Base-by-base conservation (phyloP, 2,329 filamentous ascomycete species). In the Neocucurbitaria cava region DNA sequence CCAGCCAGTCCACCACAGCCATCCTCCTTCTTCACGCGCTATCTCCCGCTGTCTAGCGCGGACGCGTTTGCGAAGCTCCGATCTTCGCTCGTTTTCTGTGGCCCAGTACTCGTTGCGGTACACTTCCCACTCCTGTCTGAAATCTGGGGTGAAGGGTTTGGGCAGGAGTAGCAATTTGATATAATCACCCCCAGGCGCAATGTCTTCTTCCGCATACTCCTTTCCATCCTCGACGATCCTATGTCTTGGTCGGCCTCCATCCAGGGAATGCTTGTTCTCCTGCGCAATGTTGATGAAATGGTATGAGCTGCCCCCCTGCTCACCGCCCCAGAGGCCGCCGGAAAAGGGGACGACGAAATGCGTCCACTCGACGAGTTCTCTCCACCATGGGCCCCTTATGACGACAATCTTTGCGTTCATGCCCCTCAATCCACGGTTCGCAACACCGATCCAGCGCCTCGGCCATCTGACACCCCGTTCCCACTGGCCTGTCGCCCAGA, bases 321-420 rank as follows among this genome's bases (percentile, higher is more conserved):
- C 74, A 31, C 68, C 71, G 43, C 70, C 68, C 72, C 70, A 73
- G 7, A 74, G 61, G 1, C 69, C 70, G 35, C 69, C 68, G 4
- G 86, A 85, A 49, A 89, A 91, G 0, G 92, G 93, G 56, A 95
- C 84, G 57, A 96, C 84, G 76, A 94, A 96, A 11, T 83, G 87
- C 41, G 89, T 72, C 49, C 89, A 89, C 5, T 89, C 89, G 17
- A 90, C 78, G 23, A 89, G 73, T 72, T 97, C 94, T 56, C 87
- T 86, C 85, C 89, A 92, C 87, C 91, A 92, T 0, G 90, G 85
- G 11, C 91, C 87, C 68, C 90, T 87, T 50, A 96, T 89, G 52
- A 98, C 84, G 49, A 99, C 92, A 43, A 99, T 88, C 79, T 99
- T 98, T 78, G 92, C 91, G 77, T 99, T 99, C 85, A 98, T 96